phyloP scores from a whole-genome alignment of 2,329 filamentous ascomycete genomes.

The Colletotrichum australisinense region DNA sequence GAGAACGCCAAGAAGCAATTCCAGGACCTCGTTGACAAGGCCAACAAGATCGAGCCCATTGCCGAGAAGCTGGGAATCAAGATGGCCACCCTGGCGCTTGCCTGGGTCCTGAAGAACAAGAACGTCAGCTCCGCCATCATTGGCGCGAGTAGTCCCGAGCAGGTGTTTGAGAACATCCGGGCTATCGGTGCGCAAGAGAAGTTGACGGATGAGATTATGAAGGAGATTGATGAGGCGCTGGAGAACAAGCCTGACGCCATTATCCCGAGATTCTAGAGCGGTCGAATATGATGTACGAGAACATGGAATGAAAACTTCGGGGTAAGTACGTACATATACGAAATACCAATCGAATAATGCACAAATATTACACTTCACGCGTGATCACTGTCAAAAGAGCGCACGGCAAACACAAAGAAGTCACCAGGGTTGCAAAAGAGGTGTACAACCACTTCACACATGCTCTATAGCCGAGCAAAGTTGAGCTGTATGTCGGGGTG shows the following conservation, averaged over 20 bases:
- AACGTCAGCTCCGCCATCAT: conserved; percentile 72
- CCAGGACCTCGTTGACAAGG: conserved; percentile 67
- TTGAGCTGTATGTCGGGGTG: too few relatives aligned
- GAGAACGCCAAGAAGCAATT: conserved; percentile 62
- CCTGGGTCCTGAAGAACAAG: conserved; percentile 72
- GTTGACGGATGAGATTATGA: conserved; percentile 68
- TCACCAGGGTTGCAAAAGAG: too few relatives aligned
- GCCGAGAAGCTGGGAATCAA: conserved; percentile 73
- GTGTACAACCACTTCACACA: too few relatives aligned
- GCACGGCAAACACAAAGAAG: too few relatives aligned
- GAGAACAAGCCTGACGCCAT: conserved; percentile 67
- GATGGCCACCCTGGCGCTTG: conserved; percentile 66
- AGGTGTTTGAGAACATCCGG: conserved; percentile 70
- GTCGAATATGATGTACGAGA: not conserved
- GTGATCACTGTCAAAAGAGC: not conserved
- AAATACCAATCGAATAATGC: not conserved
- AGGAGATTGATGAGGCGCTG: conserved; percentile 69
- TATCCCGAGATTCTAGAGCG: conserved; percentile 45
- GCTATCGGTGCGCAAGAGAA: conserved; percentile 64
- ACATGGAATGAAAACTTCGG: not conserved
- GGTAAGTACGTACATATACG: not conserved
- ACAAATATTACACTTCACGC: not conserved
- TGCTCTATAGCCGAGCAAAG: too few relatives aligned
- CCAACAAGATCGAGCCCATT: conserved; percentile 70
- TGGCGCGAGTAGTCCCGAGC: conserved; percentile 67